Evolutionary conservation across 2,329 filamentous ascomycete species (phyloP), one percentile per base, ranked within the genome.

Genomic region (Zymoseptoria crescenta): DNA sequence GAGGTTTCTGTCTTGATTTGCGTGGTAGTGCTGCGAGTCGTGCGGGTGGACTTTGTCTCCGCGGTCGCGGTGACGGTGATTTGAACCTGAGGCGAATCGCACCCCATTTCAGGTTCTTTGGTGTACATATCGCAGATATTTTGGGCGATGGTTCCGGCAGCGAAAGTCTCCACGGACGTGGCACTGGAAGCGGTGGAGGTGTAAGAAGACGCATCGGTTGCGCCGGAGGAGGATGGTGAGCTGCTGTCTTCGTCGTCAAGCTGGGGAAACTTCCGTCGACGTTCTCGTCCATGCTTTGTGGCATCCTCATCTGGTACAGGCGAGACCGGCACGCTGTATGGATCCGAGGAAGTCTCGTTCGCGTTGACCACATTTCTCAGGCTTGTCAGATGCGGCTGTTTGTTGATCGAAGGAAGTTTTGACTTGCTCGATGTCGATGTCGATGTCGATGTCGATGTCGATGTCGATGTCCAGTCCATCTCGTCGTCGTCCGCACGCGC

Each of bases 91-190:
- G 27, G 30, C 5, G 49, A 27, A 20, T 49, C 29, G 35, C 53
- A 29, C n/a, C 54, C 56, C 21, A 62, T 50, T 20, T 66, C 62
- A 10, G 49, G 49, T 27, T 66, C 65, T 27, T 57, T 65, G 5
- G 67, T 70, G 24, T 68, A 62, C 68, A 71, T 68, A 16, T 69
- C 64, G 57, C 69, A 69, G 30, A 72, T 70, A 54, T 62, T 63
- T 52, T 65, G 62, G 29, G 67, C 65, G 56, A 71, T 70, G 24
- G 66, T 68, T 24, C 67, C 65, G 7, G 61, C 63, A 5, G 61
- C 57, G 45, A 69, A 70, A 6, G 64, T 66, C 16, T 67, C 67
- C 27, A 70, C 28, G 9, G 67, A 69, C 27, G 68, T 70, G 13
- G 66, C 67, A 57, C 68, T 70, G n/a, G 68, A 70, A n/a, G 67